Conservation (phyloP, 2,329 filamentous ascomycete species). For the Colletotrichum agaves region DNA sequence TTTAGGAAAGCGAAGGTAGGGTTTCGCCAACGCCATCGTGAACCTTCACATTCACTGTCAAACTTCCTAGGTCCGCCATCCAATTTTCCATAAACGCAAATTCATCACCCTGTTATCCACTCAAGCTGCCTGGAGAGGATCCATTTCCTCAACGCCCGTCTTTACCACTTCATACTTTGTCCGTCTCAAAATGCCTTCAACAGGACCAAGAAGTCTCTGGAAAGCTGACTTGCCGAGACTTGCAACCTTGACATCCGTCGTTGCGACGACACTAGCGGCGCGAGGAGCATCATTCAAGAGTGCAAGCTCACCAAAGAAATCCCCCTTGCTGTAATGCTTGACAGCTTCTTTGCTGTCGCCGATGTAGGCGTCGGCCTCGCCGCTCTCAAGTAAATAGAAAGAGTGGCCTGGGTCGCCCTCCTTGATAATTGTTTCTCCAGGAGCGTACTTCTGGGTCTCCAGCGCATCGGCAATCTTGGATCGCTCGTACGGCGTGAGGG, state of each 20-base stretch:
- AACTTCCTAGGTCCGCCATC: slow-evolving; percentile 26
- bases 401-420: slow-evolving; percentile 92
- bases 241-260: slow-evolving; percentile 91
- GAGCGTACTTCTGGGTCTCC: slow-evolving; percentile 86
- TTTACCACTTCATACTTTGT: slow-evolving; percentile 71
- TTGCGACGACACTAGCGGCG: slow-evolving; percentile 86
- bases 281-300: slow-evolving; percentile 93
- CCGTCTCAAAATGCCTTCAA: slow-evolving; percentile 93
- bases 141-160: slow-evolving; percentile 73
- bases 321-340: slow-evolving; percentile 87
- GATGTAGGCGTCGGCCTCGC: slow-evolving; percentile 89
- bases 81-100: slow-evolving; percentile 29
- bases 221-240: slow-evolving; percentile 94
- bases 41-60: slow-evolving; percentile 27
- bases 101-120: slow-evolving; percentile 20
- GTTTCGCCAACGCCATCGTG: slow-evolving; percentile 42
- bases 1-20: slow-evolving; percentile 48
- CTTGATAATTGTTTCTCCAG: slow-evolving; percentile 84
- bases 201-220: slow-evolving; percentile 89
- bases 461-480: slow-evolving; percentile 98
- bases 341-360: slow-evolving; percentile 76
- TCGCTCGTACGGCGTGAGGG: slow-evolving; percentile 89
- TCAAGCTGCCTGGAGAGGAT: slow-evolving; percentile 65
- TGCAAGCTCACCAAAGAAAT: slow-evolving; percentile 97
- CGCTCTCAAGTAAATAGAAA: slow-evolving; percentile 90